Percentiles rank a stretch among this genome's conserved stretches.
These are phyloP conservation scores for Leccinum glutinopallens DNA, from an alignment of 1,284 basidiomycete genomes.

Conservation along the genomic window DNA sequence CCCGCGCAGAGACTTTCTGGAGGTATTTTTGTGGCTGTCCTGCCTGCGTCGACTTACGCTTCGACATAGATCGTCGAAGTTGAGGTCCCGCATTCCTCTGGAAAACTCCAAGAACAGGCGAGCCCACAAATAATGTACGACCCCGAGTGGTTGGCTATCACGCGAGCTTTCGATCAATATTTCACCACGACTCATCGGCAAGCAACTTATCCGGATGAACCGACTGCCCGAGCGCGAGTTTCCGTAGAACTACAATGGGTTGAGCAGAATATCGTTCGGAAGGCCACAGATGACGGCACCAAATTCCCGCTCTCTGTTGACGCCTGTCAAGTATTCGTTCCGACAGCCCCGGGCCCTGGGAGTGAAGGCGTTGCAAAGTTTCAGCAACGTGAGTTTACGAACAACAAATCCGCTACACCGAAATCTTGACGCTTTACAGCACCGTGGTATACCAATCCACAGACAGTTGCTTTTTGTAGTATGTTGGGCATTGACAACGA, in stretches of 20 bases:
- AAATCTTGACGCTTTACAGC: constrained; percentile 16
- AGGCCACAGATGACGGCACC: constrained; percentile 31
- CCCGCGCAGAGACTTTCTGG: constrained; percentile 79
- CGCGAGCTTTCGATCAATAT: constrained; percentile 81
- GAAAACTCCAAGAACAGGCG: constrained; percentile 11
- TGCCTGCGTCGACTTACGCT: constrained; percentile 5
- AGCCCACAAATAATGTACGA: constrained; percentile 66
- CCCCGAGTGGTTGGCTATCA: constrained; percentile 93
- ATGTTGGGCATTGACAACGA: constrained; percentile 83
- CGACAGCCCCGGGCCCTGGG: constrained; percentile 71
- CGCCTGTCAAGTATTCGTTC: constrained; percentile 71
- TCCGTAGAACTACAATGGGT: constrained; percentile 71
- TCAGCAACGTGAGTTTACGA: constrained; percentile 52
- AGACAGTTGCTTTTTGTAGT: constrained; percentile 85
- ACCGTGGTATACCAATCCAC: constrained; percentile 72
- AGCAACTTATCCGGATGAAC: constrained; percentile 60
- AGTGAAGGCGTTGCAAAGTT: constrained; percentile 39
- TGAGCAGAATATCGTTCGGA: constrained; percentile 47
- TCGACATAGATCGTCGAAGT: constrained; percentile 70
- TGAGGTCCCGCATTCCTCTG: constrained; percentile 27
- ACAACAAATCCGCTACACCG: background rate
- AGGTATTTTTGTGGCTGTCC: constrained; percentile 52
- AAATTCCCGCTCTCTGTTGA: constrained; percentile 31
- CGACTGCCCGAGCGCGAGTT: constrained; percentile 60
- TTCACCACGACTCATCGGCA: constrained; percentile 60